Percentiles rank a stretch among this genome's conserved stretches.
phyloP scores from a whole-genome alignment of 2,329 filamentous ascomycete genomes.

The Fusarium succisae region DNA sequence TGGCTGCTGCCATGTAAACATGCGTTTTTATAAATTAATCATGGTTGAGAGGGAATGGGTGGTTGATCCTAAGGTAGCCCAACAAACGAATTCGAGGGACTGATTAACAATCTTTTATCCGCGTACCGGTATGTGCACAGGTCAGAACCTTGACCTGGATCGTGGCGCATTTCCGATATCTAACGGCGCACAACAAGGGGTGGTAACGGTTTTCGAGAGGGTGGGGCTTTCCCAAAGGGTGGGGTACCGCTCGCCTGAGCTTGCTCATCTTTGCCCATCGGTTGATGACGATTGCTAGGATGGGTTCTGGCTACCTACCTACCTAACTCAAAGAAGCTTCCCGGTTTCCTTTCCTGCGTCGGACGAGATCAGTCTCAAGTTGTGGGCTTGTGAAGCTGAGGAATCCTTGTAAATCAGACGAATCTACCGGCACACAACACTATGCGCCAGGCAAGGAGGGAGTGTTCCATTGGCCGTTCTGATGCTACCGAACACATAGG shows the following conservation, averaged over 20 bases:
- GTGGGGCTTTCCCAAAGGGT: slow-evolving; percentile 10
- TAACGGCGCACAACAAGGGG: slow-evolving; percentile 18
- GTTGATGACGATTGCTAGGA: slow-evolving; percentile 14
- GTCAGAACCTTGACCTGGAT: slow-evolving; percentile 27
- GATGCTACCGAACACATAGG: not conserved
- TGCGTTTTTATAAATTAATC: not conserved
- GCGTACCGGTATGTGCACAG: not conserved
- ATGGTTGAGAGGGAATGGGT: not conserved
- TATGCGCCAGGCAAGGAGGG: not conserved
- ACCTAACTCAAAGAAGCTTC: not conserved
- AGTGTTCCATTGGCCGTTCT: not conserved
- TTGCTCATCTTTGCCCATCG: slow-evolving; percentile 17
- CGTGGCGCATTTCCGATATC: slow-evolving; percentile 31
- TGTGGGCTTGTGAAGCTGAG: not conserved
- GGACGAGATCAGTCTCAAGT: not conserved
- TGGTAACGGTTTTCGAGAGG: slow-evolving; percentile 32
- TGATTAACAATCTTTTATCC: slow-evolving; percentile 19
- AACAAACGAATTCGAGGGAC: not conserved
- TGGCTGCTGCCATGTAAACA: not conserved
- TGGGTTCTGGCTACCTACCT: not conserved
- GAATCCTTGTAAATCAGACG: not conserved
- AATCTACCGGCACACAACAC: not conserved
- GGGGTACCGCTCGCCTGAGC: slow-evolving; percentile 13
- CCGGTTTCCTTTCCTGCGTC: not conserved
- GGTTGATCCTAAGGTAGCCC: not conserved